Evolutionary conservation across 2,329 filamentous ascomycete genomes (phyloP).

Genomic region (Beauveria bassiana): DNA sequence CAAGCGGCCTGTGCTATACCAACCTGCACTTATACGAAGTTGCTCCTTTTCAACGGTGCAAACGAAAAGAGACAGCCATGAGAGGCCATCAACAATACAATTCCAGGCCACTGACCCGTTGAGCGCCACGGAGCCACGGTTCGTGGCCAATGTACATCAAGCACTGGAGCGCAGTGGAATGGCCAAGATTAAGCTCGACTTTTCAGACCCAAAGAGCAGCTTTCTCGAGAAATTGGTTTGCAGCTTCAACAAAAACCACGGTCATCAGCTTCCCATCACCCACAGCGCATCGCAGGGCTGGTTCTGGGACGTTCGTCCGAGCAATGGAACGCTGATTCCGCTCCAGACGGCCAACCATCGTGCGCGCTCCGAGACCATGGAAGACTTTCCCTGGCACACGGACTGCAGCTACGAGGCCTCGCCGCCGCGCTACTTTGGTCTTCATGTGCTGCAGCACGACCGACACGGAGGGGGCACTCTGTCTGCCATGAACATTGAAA

Average conservation of each 20-base stretch:
- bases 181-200: conserved; percentile 27
- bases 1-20: not conserved
- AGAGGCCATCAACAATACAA: not conserved
- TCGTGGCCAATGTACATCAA: not conserved
- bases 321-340: conserved; percentile 21
- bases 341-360: conserved; percentile 19
- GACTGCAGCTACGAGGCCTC: conserved; percentile 34
- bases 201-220: conserved; percentile 24
- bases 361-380: conserved; percentile 34
- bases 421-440: conserved; percentile 31
- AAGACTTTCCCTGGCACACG: conserved; percentile 35
- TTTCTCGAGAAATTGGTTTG: conserved; percentile 28
- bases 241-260: conserved; percentile 25
- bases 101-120: not conserved
- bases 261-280: conserved; percentile 30
- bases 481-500: conserved; percentile 28
- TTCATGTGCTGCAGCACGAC: conserved; percentile 34
- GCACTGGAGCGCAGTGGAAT: conserved; percentile 20
- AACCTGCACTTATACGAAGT: too few species aligned
- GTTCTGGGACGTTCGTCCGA: conserved; percentile 36
- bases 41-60: too few species aligned
- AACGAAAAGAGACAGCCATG: too few species aligned
- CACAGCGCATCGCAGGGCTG: conserved; percentile 34
- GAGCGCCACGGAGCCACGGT: not conserved
- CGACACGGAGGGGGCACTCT: conserved; percentile 32